Evolutionary conservation across 768 basidiomycete genomes (phyloP).

Genomic region (Chalciporus piperatus): DNA sequence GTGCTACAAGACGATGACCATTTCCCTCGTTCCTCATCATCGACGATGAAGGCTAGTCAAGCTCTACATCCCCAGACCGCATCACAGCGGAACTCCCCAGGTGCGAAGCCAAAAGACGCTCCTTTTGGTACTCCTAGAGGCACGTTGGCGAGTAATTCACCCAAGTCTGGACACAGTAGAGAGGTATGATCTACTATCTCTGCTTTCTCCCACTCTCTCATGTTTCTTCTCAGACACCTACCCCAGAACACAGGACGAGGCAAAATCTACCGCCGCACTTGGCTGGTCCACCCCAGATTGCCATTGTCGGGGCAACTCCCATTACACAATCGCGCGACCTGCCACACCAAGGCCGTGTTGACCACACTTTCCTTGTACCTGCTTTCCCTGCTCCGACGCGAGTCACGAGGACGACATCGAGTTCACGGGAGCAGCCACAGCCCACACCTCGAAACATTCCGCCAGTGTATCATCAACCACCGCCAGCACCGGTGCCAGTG

Average conservation of each 20-base stretch:
- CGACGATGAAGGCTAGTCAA: conserved; percentile 28
- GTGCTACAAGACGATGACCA: conserved; percentile 28
- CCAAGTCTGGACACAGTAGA: conserved; percentile 19
- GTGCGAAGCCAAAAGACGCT: conserved; percentile 15
- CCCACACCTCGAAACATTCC: conserved; percentile 8
- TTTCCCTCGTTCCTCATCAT: conserved; percentile 24
- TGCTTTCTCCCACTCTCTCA: conserved; percentile 8
- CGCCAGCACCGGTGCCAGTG: neutral
- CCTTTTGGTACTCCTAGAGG: conserved; percentile 22
- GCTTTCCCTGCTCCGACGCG: conserved; percentile 28
- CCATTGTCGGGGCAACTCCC: conserved; percentile 31
- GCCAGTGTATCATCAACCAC: conserved; percentile 17
- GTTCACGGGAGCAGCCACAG: conserved; percentile 23
- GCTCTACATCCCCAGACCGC: conserved; percentile 17
- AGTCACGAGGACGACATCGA: conserved; percentile 21
- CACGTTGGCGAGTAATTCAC: conserved; percentile 21
- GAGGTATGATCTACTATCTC: conserved; percentile 19
- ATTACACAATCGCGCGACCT: conserved; percentile 16
- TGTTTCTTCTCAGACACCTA: conserved; percentile 15
- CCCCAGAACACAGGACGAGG: conserved; percentile 16
- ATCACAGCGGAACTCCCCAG: conserved; percentile 27
- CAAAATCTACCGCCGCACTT: conserved; percentile 12
- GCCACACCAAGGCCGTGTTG: conserved; percentile 19
- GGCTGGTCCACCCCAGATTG: conserved; percentile 27
- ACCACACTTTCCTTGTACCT: conserved; percentile 25